Evolutionary conservation across 2,329 filamentous ascomycete genomes (phyloP), one percentile per base, ranked within the genome.

Genomic region (Penicillium rolfsii): DNA sequence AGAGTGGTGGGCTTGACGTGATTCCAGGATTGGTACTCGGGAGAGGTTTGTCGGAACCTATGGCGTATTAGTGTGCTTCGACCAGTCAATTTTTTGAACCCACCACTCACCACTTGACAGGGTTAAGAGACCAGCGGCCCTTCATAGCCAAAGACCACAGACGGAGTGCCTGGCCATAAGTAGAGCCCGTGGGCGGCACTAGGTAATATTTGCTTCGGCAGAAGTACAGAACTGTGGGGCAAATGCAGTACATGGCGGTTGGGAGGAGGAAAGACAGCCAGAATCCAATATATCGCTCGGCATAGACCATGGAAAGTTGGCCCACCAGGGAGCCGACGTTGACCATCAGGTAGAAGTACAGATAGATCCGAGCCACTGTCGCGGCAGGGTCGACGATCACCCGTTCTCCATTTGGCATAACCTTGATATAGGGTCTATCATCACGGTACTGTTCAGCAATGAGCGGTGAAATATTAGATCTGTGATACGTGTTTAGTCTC

Each of bases 261-360:
- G 89, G 89, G 11, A 91, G 81, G 41, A 89, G 76, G 78, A 82
- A 93, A 0, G 89, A 83, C 26, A 90, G 82, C 87, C 88, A 93
- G 80, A 91, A 92, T 7, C 89, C 89, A 52, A 91, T 83, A 63
- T 90, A 91, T 72, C 89, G 89, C 76, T 92, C 90, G 1, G 89
- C 86, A 70, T 90, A 93, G 36, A 87, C 87, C 85, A 89, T 91
- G 70, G 79, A 80, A 59, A 89, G 82, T 74, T 88, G 87, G 48
- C 83, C 86, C 49, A 81, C 70, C 48, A 88, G 78, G 28, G 87
- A 84, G 35, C 89, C 89, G 14, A 89, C 72, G 71, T 91, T 91
- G 78, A 90, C 88, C 70, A 88, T 84, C 58, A 90, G 80, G 76
- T 91, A 91, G 74, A 90, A 91, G 74, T 86, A 89, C 67, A 86